A percentile compares a stretch with the other conserved stretches of the same genome.
Conservation (phyloP, 23 red algal species). For the Gracilariopsis chorda region DNA sequence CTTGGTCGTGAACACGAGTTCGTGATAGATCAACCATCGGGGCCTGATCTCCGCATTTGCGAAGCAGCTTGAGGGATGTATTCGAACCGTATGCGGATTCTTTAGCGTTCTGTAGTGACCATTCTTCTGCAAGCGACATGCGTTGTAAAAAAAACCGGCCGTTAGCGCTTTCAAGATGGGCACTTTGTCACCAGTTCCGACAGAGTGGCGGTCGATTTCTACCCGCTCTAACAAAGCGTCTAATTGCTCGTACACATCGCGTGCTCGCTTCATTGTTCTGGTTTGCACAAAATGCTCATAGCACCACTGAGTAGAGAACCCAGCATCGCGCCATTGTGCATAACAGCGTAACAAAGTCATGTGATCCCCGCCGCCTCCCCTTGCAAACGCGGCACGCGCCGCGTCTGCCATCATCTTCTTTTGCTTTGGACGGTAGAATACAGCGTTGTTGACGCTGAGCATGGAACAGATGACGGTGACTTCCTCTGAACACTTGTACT, state of each 20-base stretch:
- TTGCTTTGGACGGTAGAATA: slow-evolving; percentile 85
- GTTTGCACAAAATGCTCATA: slow-evolving; percentile 82
- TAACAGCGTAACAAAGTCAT: slow-evolving; percentile 72
- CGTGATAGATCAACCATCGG: slow-evolving; percentile 83
- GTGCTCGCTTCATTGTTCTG: slow-evolving; percentile 82
- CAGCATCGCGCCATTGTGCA: slow-evolving; percentile 79
- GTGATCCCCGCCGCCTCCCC: slow-evolving; percentile 79
- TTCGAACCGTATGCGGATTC: slow-evolving; percentile 74
- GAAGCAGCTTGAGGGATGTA: slow-evolving; percentile 87
- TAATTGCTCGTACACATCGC: slow-evolving; percentile 86
- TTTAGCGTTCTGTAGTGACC: slow-evolving; percentile 85
- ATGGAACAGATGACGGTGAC: slow-evolving; percentile 85
- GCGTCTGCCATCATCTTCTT: slow-evolving; percentile 73
- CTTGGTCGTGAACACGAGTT: slow-evolving; percentile 85
- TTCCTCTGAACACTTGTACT: slow-evolving; percentile 80
- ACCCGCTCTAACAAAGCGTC: slow-evolving; percentile 79
- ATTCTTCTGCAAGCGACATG: slow-evolving; percentile 74
- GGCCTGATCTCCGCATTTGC: slow-evolving; percentile 63
- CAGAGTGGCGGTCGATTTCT: slow-evolving; percentile 45
- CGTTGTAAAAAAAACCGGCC: slow-evolving; percentile 86
- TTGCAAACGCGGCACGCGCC: slow-evolving; percentile 55
- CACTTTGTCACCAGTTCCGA: slow-evolving; percentile 40
- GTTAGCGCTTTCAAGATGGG: slow-evolving; percentile 79
- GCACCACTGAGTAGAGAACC: slow-evolving; percentile 87
- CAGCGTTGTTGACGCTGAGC: slow-evolving; percentile 71